phyloP scores from a whole-genome alignment of 805 yeast genomes.

The Maudiozyma barnettii region DNA sequence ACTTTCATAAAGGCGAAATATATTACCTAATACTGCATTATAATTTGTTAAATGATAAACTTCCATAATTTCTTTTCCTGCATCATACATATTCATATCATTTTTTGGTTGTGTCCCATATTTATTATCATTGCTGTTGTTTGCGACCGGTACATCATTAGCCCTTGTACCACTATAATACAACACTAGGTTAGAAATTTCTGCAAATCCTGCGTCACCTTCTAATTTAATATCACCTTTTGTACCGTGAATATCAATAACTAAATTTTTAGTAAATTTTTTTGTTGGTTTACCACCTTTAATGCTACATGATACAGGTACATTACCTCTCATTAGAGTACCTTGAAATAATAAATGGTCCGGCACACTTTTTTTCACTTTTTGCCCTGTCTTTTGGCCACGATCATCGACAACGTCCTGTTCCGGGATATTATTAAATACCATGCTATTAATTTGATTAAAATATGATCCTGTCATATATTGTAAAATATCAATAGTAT shows the following conservation, averaged over 20 bases:
- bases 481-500: constrained; percentile 25
- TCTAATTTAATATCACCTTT: constrained; percentile 27
- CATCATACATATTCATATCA: constrained; percentile 7
- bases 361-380: constrained; percentile 20
- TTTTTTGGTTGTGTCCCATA: constrained; percentile 1
- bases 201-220: constrained; percentile 30
- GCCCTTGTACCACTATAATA: constrained; percentile 24
- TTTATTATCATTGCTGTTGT: background rate
- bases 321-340: constrained; percentile 19
- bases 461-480: constrained; percentile 26
- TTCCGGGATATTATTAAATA: constrained; percentile 23
- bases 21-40: constrained; percentile 25
- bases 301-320: constrained; percentile 25
- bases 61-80: constrained; percentile 23
- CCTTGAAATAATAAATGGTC: constrained; percentile 28
- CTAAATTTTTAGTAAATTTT: constrained; percentile 26
- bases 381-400: constrained; percentile 16
- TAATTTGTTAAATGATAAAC: constrained; percentile 27
- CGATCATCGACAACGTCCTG: constrained; percentile 23
- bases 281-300: constrained; percentile 28
- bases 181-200: constrained; percentile 24
- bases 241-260: constrained; percentile 28
- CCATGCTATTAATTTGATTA: constrained; percentile 20
- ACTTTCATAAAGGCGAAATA: constrained; percentile 25
- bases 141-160: constrained; percentile 10